Evolutionary conservation across 768 basidiomycete species (phyloP), one percentile per base, ranked within the genome.

Genomic region (Boletus rex-veris): DNA sequence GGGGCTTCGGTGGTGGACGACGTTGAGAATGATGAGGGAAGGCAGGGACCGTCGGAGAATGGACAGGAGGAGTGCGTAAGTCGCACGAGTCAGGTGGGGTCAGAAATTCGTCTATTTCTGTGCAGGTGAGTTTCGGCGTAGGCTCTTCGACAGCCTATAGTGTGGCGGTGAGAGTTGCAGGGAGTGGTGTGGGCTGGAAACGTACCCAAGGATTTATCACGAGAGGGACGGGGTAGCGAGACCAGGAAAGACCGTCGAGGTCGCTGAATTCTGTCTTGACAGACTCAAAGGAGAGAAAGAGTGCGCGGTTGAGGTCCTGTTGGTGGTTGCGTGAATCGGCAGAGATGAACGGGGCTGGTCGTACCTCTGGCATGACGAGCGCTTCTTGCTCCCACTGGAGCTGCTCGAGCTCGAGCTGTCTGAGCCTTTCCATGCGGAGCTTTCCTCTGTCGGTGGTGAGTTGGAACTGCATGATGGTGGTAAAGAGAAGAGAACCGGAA

Each of bases 181-280:
- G 7, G 37, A 3, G 63, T 33, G 45, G 51, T 47, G 36, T 26
- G 5, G 24, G 21, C 4, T 15, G n/a, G 19, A 35, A 19, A 60
- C 65, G 5, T 44, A 71, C 69, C 62, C 62, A 63, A 7, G 65
- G 54, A 37, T 62, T 64, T 19, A 56, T 69, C 19, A 59, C 65
- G 44, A 61, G 54, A 5, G 67, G 67, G 8, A 73, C 70, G 5
- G 72, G 70, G 28, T 71, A 66, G 42, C 70, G 71, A 16, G 75
- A 66, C 82, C 82, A 82, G 36, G 76, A 73, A 35, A 81, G 67
- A 0, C 83, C 83, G 50, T 85, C 83, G 15, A 85, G 74, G 64
- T 85, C 83, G 51, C 75, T 73, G 60, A 84, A 85, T 57, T 85
- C 83, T 8, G 78, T 77, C 56, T 85, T 84, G 33, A 84, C 83